Conservation (phyloP, 2,329 filamentous ascomycete genomes). For the Fusarium sp. region DNA sequence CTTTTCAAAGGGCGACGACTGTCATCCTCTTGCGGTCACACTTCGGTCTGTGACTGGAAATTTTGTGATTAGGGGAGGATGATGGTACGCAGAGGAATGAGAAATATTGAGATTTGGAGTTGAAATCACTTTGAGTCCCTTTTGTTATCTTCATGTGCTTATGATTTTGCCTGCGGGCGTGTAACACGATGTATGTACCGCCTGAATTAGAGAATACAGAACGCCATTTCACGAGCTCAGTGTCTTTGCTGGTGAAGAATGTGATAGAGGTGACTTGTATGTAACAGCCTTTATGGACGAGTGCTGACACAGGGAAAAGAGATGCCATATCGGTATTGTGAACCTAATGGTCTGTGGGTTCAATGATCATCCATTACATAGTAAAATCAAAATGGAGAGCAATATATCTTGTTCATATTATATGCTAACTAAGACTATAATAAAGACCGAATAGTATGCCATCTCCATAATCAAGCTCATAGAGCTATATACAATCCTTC, state of each 20-base stretch:
- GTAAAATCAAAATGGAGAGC: conserved; percentile 17
- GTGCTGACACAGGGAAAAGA: no score
- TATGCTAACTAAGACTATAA: conserved; percentile 3
- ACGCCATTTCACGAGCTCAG: neutral
- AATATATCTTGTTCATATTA: conserved; percentile 24
- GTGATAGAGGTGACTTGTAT: neutral
- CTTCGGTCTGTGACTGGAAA: conserved; percentile 28
- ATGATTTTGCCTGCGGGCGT: conserved; percentile 33
- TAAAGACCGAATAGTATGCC: neutral
- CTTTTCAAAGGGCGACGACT: conserved; percentile 6
- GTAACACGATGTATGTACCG: conserved; percentile 21
- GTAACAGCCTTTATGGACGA: no score
- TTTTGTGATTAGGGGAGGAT: neutral
- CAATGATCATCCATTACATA: no score
- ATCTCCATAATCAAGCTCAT: conserved; percentile 5
- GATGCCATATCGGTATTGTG: no score
- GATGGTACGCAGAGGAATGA: conserved; percentile 8
- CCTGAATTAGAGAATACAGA: conserved; percentile 27
- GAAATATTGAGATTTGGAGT: conserved; percentile 32
- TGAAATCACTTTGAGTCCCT: conserved; percentile 21
- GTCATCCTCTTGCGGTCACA: neutral
- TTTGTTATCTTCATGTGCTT: conserved; percentile 39
- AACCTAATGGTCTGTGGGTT: no score
- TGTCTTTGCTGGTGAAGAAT: neutral
- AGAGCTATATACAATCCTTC: neutral